Percentiles rank a stretch among this genome's conserved stretches.
Conservation (phyloP, 2,329 filamentous ascomycete species). For the Xylariales sp. region DNA sequence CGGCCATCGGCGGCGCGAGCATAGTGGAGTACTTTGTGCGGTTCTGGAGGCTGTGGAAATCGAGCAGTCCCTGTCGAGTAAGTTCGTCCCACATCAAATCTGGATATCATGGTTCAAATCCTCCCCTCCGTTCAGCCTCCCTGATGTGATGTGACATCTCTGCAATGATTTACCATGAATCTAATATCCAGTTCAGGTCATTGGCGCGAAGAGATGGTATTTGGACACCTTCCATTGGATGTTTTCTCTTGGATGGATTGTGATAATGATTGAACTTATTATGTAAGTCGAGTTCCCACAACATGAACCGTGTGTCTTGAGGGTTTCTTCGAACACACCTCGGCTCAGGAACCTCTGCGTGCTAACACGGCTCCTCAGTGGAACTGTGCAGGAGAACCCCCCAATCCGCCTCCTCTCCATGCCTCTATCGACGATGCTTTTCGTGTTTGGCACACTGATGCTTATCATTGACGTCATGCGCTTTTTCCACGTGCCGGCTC, state of each 20-base stretch:
- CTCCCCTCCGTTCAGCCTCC: no score
- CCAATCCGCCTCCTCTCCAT: constrained; percentile 48
- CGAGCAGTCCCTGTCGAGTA: constrained; percentile 46
- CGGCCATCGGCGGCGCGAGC: constrained; percentile 41
- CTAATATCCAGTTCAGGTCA: no score
- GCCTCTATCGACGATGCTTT: constrained; percentile 45
- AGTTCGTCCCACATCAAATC: no score
- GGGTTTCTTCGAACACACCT: no score
- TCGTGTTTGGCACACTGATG: constrained; percentile 45
- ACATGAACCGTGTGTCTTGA: no score
- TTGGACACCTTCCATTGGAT: constrained; percentile 57
- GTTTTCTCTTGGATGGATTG: constrained; percentile 47
- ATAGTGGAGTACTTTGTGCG: constrained; percentile 48
- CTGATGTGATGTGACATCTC: no score
- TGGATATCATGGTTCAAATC: no score
- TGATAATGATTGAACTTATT: constrained; percentile 53
- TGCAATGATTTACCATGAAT: no score
- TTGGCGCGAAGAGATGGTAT: constrained; percentile 24
- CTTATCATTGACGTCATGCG: constrained; percentile 44
- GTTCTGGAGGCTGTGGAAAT: constrained; percentile 48
- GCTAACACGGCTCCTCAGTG: constrained; percentile 7
- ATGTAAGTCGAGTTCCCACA: constrained; percentile 23
- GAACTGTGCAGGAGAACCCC: constrained; percentile 15
- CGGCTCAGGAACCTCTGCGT: no score
- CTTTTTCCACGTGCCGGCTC: constrained; percentile 36